phyloP scores from a whole-genome alignment of 2,329 filamentous ascomycete species.

The Raffaelea ambrosiae region DNA sequence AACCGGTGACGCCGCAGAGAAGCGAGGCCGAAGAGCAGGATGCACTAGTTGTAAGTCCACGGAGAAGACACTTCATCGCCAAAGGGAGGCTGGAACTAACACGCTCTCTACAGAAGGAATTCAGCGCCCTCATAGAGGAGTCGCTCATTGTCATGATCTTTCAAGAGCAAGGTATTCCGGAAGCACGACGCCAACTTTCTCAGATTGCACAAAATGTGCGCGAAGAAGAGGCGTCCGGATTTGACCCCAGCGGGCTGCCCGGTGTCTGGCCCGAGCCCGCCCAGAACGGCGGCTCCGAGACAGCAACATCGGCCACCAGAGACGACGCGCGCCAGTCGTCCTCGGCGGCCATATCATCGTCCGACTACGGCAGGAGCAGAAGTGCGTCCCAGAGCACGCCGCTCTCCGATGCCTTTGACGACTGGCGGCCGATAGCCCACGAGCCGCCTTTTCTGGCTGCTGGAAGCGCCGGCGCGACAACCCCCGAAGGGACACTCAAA shows the following conservation, averaged over 20 bases:
- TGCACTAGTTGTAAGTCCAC: conserved; percentile 1
- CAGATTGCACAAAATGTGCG: conserved; percentile 54
- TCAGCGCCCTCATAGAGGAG: conserved; percentile 67
- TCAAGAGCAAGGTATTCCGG: conserved; percentile 56
- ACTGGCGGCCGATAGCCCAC: conserved; percentile 26
- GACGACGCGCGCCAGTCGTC: conserved; percentile 6
- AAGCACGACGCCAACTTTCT: conserved; percentile 54
- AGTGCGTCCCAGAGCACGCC: conserved; percentile 1
- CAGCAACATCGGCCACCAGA: neutral
- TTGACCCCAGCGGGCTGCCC: conserved; percentile 64
- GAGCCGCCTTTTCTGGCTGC: conserved; percentile 35
- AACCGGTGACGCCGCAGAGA: neutral
- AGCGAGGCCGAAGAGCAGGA: conserved; percentile 1
- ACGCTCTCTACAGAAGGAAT: conserved; percentile 48
- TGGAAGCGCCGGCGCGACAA: neutral
- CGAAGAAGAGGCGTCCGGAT: conserved; percentile 63
- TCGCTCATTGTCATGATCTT: conserved; percentile 68
- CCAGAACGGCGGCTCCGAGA: neutral
- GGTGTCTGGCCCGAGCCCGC: neutral
- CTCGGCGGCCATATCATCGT: neutral
- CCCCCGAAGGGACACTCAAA: conserved; percentile 42
- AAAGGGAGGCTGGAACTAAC: neutral
- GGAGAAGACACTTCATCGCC: too few relatives aligned
- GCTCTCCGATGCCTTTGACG: conserved; percentile 15
- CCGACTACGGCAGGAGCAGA: neutral